These are phyloP conservation scores for Ustilago nuda DNA, from an alignment of 1,284 basidiomycete genomes.

Conservation along the genomic window DNA sequence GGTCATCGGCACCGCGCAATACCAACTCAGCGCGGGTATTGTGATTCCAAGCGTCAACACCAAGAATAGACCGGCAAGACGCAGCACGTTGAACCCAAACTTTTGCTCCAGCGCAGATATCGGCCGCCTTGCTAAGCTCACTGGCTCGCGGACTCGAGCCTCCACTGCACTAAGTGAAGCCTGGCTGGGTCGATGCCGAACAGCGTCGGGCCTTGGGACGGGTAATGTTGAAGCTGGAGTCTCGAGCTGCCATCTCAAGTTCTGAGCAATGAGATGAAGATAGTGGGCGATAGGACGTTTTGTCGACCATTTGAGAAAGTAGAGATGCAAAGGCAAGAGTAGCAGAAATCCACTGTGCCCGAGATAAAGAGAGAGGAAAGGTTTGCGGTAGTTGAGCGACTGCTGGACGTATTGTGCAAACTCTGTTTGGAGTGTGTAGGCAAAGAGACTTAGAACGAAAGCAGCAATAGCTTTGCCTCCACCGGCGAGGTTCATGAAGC, in stretches of 20 bases:
- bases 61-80: conserved; percentile 43
- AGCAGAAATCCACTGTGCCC: conserved; percentile 64
- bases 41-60: conserved; percentile 65
- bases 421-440: conserved; percentile 68
- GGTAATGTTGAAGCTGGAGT: conserved; percentile 38
- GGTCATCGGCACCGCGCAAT: conserved; percentile 66
- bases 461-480: conserved; percentile 56
- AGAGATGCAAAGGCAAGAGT: conserved; percentile 63
- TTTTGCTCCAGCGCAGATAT: conserved; percentile 30
- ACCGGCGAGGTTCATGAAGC: conserved; percentile 38
- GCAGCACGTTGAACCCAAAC: conserved; percentile 41
- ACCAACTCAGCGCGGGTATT: conserved; percentile 67
- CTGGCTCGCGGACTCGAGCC: conserved; percentile 1
- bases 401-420: conserved; percentile 67
- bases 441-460: conserved; percentile 57
- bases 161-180: conserved; percentile 19
- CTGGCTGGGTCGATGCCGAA: conserved; percentile 40
- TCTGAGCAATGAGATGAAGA: conserved; percentile 55
- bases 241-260: conserved; percentile 61
- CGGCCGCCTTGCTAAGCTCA: conserved; percentile 16
- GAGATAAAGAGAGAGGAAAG: conserved; percentile 62
- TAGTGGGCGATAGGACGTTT: conserved; percentile 49
- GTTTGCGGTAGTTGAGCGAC: conserved; percentile 62
- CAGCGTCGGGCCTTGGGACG: conserved; percentile 30
- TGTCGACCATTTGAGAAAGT: conserved; percentile 49